Evolutionary conservation across 2,329 filamentous ascomycete genomes (phyloP).

Genomic region (Akanthomyces lecanii): DNA sequence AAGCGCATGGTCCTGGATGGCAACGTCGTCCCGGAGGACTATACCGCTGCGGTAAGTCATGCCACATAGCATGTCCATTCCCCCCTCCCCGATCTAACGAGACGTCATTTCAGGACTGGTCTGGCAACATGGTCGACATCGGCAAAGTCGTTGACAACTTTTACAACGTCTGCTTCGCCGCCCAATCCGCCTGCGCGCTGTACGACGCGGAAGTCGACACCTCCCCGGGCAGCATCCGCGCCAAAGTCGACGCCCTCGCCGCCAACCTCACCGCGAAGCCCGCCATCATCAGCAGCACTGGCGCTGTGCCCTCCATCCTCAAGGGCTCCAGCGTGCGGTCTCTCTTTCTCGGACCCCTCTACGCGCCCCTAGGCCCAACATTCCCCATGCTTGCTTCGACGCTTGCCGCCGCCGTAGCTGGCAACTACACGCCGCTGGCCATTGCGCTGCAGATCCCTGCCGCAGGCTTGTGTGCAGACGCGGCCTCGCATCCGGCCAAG

Average conservation of each 20-base stretch:
- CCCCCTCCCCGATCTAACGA: too few species aligned
- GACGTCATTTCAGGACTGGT: conserved; percentile 23
- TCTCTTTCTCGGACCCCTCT: too few species aligned
- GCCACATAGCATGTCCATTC: too few species aligned
- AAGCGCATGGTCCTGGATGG: conserved; percentile 36
- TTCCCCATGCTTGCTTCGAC: too few species aligned
- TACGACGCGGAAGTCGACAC: conserved; percentile 9
- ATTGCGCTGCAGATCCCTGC: too few species aligned
- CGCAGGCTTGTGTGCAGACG: too few species aligned
- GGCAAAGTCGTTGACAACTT: conserved; percentile 32
- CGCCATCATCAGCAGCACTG: conserved; percentile 14
- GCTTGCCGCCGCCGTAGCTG: too few species aligned
- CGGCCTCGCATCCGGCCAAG: too few species aligned
- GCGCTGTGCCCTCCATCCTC: conserved; percentile 22
- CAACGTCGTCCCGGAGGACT: conserved; percentile 30
- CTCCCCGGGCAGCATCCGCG: too few species aligned
- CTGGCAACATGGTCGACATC: conserved; percentile 28
- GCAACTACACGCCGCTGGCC: too few species aligned
- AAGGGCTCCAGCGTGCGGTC: conserved; percentile 20
- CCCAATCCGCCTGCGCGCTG: conserved; percentile 13
- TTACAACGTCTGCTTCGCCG: conserved; percentile 30
- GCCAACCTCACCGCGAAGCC: conserved; percentile 23
- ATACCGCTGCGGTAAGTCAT: conserved; percentile 25
- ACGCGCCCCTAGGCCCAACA: too few species aligned
- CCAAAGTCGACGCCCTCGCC: conserved; percentile 21